Evolutionary conservation across 2,329 filamentous ascomycete genomes (phyloP), one percentile per base, ranked within the genome.

Genomic region (Penicillium occitanis): DNA sequence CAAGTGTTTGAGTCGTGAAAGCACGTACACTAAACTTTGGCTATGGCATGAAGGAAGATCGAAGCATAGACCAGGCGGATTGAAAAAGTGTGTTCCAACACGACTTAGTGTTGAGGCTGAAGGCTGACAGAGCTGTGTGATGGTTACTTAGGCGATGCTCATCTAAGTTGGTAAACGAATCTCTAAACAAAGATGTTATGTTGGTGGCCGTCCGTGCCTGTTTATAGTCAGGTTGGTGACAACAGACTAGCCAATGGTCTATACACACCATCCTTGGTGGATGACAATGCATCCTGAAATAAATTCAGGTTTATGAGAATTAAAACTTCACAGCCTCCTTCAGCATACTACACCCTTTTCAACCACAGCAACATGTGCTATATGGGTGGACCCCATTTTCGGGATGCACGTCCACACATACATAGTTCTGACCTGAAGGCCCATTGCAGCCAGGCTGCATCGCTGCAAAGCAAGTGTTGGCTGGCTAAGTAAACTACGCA

Each of bases 171-270:
- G 30, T 40, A 57, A 57, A 57, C 30, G 53, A 64, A 64, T 46
- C 22, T 50, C 25, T 46, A 25, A 57, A 58, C 37, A 14, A 58
- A 58, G 51, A 19, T 46, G 19, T 30, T 22, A 30, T 58, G 62
- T 48, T 48, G 62, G 62, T 64, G 62, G 62, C n/a, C 51, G 62
- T 46, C 50, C 37, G 62, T 64, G 62, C 53, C 62, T 64, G 62
- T 64, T 64, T 64, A 64, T 64, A 64, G 30, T 58, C 53, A 19
- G 40, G 19, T 48, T 58, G 30, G 48, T 30, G 51, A 58, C 19
- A 25, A 48, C 19, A 35, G 37, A 14, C 51, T 58, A 64, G 42
- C 40, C 50, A 58, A 50, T 46, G 40, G 37, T 14, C 33, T 57
- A 58, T 48, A 35, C 42, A 58, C 37, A 64, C n/a, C 42, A 44